Evolutionary conservation across 768 basidiomycete genomes (phyloP).

Genomic region (Postia placenta): DNA sequence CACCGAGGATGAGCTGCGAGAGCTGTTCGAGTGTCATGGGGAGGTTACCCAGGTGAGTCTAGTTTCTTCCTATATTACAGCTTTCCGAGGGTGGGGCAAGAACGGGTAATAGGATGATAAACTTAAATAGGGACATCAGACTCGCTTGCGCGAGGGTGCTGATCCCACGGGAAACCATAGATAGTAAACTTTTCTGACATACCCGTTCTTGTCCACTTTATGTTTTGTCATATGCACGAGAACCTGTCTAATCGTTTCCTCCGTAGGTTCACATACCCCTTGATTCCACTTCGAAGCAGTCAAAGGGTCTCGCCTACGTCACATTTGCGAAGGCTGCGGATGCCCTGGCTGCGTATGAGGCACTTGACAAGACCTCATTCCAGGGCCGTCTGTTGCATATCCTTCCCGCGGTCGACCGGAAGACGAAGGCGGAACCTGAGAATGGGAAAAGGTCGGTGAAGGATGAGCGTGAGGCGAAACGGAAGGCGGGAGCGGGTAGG

Average conservation of each 20-base stretch:
- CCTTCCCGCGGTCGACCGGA: constrained; percentile 73
- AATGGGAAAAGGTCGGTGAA: constrained; percentile 53
- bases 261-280: constrained; percentile 52
- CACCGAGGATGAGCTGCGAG: constrained; percentile 60
- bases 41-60: constrained; percentile 66
- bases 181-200: constrained; percentile 44
- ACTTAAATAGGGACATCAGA: constrained; percentile 54
- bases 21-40: constrained; percentile 65
- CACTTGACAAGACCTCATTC: constrained; percentile 78
- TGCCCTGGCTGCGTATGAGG: constrained; percentile 67
- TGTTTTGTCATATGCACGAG: not conserved
- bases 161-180: constrained; percentile 41
- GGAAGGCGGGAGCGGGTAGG: constrained; percentile 63
- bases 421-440: constrained; percentile 36
- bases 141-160: constrained; percentile 33
- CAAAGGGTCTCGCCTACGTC: constrained; percentile 62
- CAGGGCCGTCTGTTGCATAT: constrained; percentile 92
- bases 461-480: constrained; percentile 49
- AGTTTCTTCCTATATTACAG: not conserved
- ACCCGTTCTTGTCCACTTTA: constrained; percentile 6
- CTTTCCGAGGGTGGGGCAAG: not conserved
- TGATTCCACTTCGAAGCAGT: constrained; percentile 36
- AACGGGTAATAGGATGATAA: constrained; percentile 34
- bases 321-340: constrained; percentile 38
- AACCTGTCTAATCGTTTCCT: constrained; percentile 6